Percentiles rank a stretch among this genome's conserved stretches.
Conservation (phyloP, 805 yeast species). For the Sungouiella thailandica region DNA sequence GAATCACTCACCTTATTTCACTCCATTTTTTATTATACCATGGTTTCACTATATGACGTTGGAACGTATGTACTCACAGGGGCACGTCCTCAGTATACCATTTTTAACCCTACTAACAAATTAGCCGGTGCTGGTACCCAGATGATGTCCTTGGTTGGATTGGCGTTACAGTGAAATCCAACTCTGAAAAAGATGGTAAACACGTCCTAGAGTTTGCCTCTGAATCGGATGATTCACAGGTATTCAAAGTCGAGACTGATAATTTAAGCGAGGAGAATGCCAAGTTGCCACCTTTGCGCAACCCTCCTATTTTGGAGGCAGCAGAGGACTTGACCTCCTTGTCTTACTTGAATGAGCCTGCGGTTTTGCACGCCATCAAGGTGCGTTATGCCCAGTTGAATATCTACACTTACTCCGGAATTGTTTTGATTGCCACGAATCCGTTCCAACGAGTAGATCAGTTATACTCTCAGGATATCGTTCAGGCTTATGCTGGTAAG, state of each 20-base stretch:
- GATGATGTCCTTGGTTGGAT: constrained; percentile 72
- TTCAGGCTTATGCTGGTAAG: constrained; percentile 91
- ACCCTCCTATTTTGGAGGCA: constrained; percentile 88
- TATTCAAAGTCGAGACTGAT: constrained; percentile 45
- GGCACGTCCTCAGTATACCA: too few species aligned
- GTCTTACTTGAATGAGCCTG: constrained; percentile 93
- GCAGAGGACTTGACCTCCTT: constrained; percentile 91
- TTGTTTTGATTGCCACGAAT: constrained; percentile 91
- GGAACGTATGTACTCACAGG: constrained; percentile 36
- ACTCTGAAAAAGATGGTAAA: constrained; percentile 38
- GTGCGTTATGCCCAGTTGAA: constrained; percentile 84
- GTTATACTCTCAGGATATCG: constrained; percentile 84
- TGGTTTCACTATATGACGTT: constrained; percentile 22
- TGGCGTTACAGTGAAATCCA: constrained; percentile 54
- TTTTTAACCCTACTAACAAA: constrained; percentile 9
- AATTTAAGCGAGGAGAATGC: constrained; percentile 47
- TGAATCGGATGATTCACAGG: constrained; percentile 43
- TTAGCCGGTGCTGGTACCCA: constrained; percentile 71
- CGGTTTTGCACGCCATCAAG: constrained; percentile 89
- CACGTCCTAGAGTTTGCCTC: constrained; percentile 47
- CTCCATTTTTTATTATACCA: too few species aligned
- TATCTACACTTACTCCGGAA: constrained; percentile 94
- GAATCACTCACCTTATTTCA: too few species aligned
- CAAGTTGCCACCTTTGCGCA: constrained; percentile 74
- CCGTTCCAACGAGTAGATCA: constrained; percentile 93